Evolutionary conservation across 768 basidiomycete genomes (phyloP), one percentile per base, ranked within the genome.

Genomic region (Cystobasidium onofrii): DNA sequence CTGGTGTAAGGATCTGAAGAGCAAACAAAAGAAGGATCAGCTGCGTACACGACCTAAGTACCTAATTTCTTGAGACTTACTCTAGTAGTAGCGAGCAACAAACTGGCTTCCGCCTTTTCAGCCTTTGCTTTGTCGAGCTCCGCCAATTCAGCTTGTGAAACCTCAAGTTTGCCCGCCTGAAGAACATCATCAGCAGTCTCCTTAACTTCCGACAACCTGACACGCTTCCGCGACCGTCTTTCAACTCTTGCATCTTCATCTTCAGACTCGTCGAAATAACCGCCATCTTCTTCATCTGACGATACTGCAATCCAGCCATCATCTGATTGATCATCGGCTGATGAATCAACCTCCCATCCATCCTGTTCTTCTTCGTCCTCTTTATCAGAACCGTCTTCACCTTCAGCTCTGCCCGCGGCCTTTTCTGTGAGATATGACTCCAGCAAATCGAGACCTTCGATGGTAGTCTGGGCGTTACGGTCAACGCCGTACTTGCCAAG

Each of bases 1-100:
- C 93, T 0, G 96, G 96, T 0, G 96, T 98, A 52, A 98, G 86
- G 78, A 99, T 98, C 92, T 96, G 76, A 20, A 41, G 20, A 9
- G 7, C 54, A 12, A 27, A 17, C 15, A 50, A n/a, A 33, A 23
- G 44, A 62, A 44, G 27, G 50, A 31, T 1, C 34, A 60, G n/a
- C n/a, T n/a, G n/a, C n/a, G n/a, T n/a, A n/a, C n/a, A n/a, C n/a
- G n/a, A n/a, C n/a, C n/a, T n/a, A n/a, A n/a, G n/a, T n/a, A n/a
- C n/a, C n/a, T n/a, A n/a, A n/a, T n/a, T n/a, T n/a, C n/a, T n/a
- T n/a, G n/a, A n/a, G n/a, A n/a, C 78, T 63, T 71, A 89, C 92
- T 83, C 92, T 92, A 29, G 89, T 89, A 3, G 88, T 92, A 0
- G 90, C 90, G 62, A 93, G 82, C 0, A 86, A 15, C 12, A 71